Percentiles rank a stretch among this genome's conserved stretches.
Conservation (phyloP, 208 protist species). For the Trypanosoma congolense region DNA sequence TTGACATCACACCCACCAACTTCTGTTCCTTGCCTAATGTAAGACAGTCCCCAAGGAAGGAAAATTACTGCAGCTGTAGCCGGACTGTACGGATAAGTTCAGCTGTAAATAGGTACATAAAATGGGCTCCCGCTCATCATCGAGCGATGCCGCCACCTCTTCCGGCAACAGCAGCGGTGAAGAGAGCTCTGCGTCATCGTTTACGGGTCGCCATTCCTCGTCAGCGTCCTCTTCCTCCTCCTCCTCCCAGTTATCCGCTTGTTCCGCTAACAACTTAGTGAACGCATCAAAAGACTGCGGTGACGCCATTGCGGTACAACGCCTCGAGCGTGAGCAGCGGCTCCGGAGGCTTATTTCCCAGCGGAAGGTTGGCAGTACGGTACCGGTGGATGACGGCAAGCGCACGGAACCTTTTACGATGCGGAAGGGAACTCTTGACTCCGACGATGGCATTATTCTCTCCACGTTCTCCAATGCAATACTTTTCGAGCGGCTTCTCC, state of each 20-base stretch:
- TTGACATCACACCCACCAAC: too few relatives aligned
- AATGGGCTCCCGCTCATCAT: constrained; percentile 2
- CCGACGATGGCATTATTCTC: constrained; percentile 46
- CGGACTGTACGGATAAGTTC: too few relatives aligned
- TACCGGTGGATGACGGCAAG: constrained; percentile 19
- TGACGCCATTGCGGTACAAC: constrained; percentile 27
- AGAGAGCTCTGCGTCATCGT: neutral
- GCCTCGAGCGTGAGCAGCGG: constrained; percentile 49
- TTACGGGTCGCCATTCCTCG: constrained; percentile 1
- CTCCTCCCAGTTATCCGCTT: neutral
- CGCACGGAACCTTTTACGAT: constrained; percentile 25
- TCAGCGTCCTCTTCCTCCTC: constrained; percentile 11
- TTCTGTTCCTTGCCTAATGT: too few relatives aligned
- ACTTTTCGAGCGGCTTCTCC: constrained; percentile 35
- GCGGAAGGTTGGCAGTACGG: constrained; percentile 41
- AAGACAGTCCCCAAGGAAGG: too few relatives aligned
- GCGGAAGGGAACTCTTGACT: constrained; percentile 21
- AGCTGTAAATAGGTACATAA: neutral
- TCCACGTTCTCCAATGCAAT: constrained; percentile 48
- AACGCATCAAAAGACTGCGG: constrained; percentile 1
- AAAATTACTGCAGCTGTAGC: too few relatives aligned
- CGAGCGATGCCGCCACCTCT: constrained; percentile 5
- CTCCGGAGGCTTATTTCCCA: constrained; percentile 56
- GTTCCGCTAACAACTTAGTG: neutral
- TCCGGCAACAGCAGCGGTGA: constrained; percentile 5